Conservation (phyloP, 2,329 filamentous ascomycete genomes). For the Xylariaceae sp. region DNA sequence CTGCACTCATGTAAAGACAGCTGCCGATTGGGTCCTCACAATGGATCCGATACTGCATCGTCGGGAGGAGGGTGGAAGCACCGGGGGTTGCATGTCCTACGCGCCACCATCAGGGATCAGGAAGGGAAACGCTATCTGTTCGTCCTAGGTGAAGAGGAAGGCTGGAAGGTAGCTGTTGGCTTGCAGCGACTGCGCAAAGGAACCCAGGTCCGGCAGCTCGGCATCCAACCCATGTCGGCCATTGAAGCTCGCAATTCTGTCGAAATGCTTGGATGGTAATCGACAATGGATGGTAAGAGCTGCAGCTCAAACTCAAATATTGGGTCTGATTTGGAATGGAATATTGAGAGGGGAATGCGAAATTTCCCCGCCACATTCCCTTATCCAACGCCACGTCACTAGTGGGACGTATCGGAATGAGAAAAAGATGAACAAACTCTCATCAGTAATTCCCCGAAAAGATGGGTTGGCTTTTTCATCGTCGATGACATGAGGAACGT, state of each 20-base stretch:
- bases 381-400: too few relatives aligned
- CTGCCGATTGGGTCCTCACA: slow-evolving; percentile 53
- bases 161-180: slow-evolving; percentile 63
- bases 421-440: too few relatives aligned
- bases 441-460: too few relatives aligned
- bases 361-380: slow-evolving; percentile 9
- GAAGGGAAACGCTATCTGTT: slow-evolving; percentile 65
- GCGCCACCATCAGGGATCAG: slow-evolving; percentile 61
- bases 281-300: background rate
- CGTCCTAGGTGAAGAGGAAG: slow-evolving; percentile 60
- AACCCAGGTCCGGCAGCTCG: slow-evolving; percentile 56
- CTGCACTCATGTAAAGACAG: slow-evolving; percentile 61
- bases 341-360: slow-evolving; percentile 4
- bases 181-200: slow-evolving; percentile 58
- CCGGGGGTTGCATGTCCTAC: slow-evolving; percentile 57
- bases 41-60: slow-evolving; percentile 39
- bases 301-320: slow-evolving; percentile 8
- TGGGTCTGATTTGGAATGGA: slow-evolving; percentile 12
- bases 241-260: slow-evolving; percentile 53
- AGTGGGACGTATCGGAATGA: too few relatives aligned
- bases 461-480: too few relatives aligned
- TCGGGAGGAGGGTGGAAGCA: slow-evolving; percentile 53
- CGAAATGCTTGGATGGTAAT: slow-evolving; percentile 55
- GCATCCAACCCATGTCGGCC: slow-evolving; percentile 52
- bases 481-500: slow-evolving; percentile 3